Evolutionary conservation across 1,139 yeast species (phyloP).

Genomic region (Arxiozyma slooffiae): DNA sequence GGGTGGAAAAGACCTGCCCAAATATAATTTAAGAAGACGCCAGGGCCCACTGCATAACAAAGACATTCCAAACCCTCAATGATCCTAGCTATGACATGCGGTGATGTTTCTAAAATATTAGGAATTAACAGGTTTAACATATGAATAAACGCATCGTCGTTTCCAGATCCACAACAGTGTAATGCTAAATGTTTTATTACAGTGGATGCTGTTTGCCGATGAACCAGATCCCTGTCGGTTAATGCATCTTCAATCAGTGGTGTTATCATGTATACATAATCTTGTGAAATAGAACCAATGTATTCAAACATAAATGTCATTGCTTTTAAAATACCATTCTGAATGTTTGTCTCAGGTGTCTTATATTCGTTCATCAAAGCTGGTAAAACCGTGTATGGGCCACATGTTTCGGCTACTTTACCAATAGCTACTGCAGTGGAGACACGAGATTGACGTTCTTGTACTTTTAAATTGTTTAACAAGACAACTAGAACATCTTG

Average conservation of each 20-base stretch:
- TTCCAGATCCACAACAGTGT: conserved; percentile 65
- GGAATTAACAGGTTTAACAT: conserved; percentile 69
- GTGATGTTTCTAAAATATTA: conserved; percentile 84
- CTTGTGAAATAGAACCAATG: conserved; percentile 71
- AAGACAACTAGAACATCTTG: conserved; percentile 85
- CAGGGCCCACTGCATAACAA: conserved; percentile 66
- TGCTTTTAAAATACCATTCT: conserved; percentile 89
- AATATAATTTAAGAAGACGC: conserved; percentile 61
- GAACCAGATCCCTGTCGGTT: conserved; percentile 84
- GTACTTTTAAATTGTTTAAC: conserved; percentile 75
- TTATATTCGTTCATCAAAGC: conserved; percentile 93
- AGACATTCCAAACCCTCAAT: conserved; percentile 74
- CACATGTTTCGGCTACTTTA: conserved; percentile 87
- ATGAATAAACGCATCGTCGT: conserved; percentile 69
- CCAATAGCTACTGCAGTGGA: conserved; percentile 98
- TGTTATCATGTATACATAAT: conserved; percentile 71
- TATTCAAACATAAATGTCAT: conserved; percentile 91
- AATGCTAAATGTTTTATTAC: conserved; percentile 76
- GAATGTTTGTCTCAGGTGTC: conserved; percentile 87
- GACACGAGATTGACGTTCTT: conserved; percentile 91
- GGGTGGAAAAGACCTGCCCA: conserved; percentile 93
- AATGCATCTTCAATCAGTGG: conserved; percentile 85
- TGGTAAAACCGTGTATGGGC: conserved; percentile 92
- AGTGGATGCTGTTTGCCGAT: conserved; percentile 90
- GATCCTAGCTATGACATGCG: conserved; percentile 81